phyloP scores from a whole-genome alignment of 805 yeast genomes.

The Kodamaea hsintzibuensis region DNA sequence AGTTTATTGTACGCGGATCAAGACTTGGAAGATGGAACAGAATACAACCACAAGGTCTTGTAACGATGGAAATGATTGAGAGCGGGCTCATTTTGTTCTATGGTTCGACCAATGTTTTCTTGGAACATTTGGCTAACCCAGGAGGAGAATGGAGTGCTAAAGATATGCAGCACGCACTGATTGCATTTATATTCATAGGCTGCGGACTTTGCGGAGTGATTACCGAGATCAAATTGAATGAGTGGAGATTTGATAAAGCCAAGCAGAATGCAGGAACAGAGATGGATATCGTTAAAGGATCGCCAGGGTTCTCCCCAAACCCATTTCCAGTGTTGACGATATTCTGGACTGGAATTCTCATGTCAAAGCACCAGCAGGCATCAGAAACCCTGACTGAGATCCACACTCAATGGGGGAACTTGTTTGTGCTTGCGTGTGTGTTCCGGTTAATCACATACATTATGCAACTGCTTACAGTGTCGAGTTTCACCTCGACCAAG shows the following conservation, averaged over 20 bases:
- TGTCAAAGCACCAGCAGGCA: conserved; percentile 94
- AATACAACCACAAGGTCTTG: conserved; percentile 46
- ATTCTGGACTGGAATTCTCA: conserved; percentile 93
- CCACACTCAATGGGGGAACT: conserved; percentile 91
- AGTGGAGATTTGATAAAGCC: conserved; percentile 57
- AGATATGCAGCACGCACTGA: conserved; percentile 86
- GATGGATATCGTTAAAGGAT: conserved; percentile 25
- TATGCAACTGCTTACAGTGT: conserved; percentile 47
- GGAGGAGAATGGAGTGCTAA: conserved; percentile 89
- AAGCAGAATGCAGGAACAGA: conserved; percentile 14
- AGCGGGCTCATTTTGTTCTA: conserved; percentile 78
- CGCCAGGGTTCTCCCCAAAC: conserved; percentile 85
- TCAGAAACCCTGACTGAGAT: conserved; percentile 72
- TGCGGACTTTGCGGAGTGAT: conserved; percentile 90
- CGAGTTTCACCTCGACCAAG: conserved; percentile 9
- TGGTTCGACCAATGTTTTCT: conserved; percentile 84
- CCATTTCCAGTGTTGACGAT: conserved; percentile 93
- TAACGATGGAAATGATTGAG: conserved; percentile 87
- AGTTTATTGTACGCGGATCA: conserved; percentile 16
- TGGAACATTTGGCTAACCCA: conserved; percentile 72
- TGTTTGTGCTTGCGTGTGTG: conserved; percentile 79
- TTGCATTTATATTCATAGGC: conserved; percentile 90
- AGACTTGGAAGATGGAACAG: conserved; percentile 31
- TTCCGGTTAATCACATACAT: conserved; percentile 69
- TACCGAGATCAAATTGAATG: conserved; percentile 63